Evolutionary conservation across 352 stramenopile genomes (phyloP), one percentile per base, ranked within the genome.

Genomic region (Plasmopara viticola): DNA sequence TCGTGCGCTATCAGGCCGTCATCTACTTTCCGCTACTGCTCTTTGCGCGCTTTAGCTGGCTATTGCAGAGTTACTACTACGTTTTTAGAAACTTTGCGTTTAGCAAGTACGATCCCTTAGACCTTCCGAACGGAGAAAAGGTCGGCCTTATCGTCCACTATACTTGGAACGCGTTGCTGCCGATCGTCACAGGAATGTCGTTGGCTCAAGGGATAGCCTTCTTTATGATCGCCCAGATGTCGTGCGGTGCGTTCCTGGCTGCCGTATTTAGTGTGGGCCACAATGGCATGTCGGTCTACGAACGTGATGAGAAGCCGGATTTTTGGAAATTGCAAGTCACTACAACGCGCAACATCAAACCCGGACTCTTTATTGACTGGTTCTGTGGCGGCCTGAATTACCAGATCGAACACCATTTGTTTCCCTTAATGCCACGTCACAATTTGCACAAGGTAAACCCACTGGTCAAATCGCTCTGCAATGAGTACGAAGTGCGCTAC

Each of bases 291-390:
- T 84, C 90, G 14, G 93, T 97, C 4, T 98, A 98, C 66, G 91
- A 98, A 64, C 93, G 91, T 41, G 84, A 97, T 25, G 85, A 76
- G 29, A 93, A 97, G 53, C 95, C 96, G 13, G 95, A 98, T 74
- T 98, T 98, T 71, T 98, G 95, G 95, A 93, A 98, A 75, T 81
- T 99, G 33, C 95, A 98, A 76, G 93, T 98, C 29, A 98, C 95
- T 10, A 98, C 95, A 8, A 98, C 95, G 54, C 84, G 96, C 53
- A 98, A 99, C 78, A 95, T 99, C 56, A 95, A 69, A 72, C 55
- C 86, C 45, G 90, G 93, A 40, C 74, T 82, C 34, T 97, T 98
- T 66, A 94, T 98, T 39, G 89, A 98, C 66, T 99, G 95, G 95
- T 98, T 99, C 78, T 98, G 94, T 48, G 96, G 95, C 68, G 96